These are phyloP conservation scores for Blastosporella zonata DNA, from an alignment of 1,284 basidiomycete species.

Conservation along the genomic window DNA sequence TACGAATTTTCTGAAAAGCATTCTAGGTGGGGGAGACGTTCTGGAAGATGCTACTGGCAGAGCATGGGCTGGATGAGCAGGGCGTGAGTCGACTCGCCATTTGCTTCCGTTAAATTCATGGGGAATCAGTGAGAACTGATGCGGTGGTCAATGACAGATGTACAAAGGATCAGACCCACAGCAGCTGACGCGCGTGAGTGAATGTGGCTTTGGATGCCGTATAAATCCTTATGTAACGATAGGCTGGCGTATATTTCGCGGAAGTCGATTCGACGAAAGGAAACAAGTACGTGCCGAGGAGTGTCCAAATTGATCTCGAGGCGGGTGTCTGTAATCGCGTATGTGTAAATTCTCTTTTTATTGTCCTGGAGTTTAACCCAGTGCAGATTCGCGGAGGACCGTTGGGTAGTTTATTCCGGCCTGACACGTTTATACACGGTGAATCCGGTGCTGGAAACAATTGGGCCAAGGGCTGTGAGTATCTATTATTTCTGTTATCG, in stretches of 20 bases:
- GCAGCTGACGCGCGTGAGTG: constrained; percentile 40
- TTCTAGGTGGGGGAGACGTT: constrained; percentile 75
- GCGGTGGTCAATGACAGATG: constrained; percentile 24
- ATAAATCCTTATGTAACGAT: background rate
- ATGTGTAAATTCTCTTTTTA: constrained; percentile 23
- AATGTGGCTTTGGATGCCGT: background rate
- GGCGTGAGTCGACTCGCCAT: constrained; percentile 48
- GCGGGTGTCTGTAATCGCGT: constrained; percentile 85
- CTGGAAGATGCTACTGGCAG: constrained; percentile 76
- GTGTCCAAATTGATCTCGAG: constrained; percentile 89
- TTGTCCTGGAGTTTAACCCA: background rate
- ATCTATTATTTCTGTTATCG: background rate
- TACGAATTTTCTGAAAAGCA: constrained; percentile 31
- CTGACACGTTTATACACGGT: constrained; percentile 82
- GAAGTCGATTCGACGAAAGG: constrained; percentile 48
- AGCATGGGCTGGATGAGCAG: constrained; percentile 71
- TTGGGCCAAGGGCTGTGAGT: constrained; percentile 88
- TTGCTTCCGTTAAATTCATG: constrained; percentile 10
- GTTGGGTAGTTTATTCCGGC: constrained; percentile 77
- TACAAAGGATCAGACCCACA: constrained; percentile 42
- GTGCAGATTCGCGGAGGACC: constrained; percentile 63
- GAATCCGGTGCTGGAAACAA: constrained; percentile 87
- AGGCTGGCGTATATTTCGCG: constrained; percentile 75
- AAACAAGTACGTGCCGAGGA: constrained; percentile 89
- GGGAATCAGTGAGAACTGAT: constrained; percentile 1